A percentile compares a stretch with the other conserved stretches of the same genome.
These are phyloP conservation scores for Lactifluus echinatus DNA, from an alignment of 768 basidiomycete species.

Conservation along the genomic window DNA sequence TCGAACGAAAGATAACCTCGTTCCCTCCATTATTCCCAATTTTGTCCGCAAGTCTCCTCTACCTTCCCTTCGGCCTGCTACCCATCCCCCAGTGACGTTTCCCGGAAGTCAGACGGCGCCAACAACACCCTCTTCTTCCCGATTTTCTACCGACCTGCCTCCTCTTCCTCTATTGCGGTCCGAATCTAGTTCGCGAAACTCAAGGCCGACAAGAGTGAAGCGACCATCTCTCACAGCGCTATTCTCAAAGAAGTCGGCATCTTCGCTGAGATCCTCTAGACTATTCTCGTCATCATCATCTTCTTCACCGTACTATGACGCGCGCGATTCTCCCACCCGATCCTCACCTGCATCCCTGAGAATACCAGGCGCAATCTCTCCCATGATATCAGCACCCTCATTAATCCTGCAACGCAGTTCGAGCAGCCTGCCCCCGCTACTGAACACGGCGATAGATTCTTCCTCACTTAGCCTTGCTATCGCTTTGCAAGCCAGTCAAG, in stretches of 20 bases:
- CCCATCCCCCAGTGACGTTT: conserved; percentile 34
- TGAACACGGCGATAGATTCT: conserved; percentile 56
- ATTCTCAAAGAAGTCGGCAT: conserved; percentile 55
- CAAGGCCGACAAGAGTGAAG: conserved; percentile 36
- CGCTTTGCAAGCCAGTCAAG: conserved; percentile 21
- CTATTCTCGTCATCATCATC: conserved; percentile 28
- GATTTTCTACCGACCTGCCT: conserved; percentile 30
- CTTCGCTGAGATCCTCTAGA: conserved; percentile 33
- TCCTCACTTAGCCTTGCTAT: conserved; percentile 35
- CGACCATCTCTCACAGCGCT: conserved; percentile 63
- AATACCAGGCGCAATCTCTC: conserved; percentile 23
- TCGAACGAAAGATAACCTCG: conserved; percentile 26
- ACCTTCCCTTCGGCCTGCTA: conserved; percentile 13
- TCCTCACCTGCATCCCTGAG: conserved; percentile 9
- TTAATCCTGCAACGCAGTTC: conserved; percentile 45
- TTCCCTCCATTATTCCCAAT: conserved; percentile 26
- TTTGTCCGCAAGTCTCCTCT: conserved; percentile 23
- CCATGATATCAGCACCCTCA: conserved; percentile 29
- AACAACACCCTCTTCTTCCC: conserved; percentile 28
- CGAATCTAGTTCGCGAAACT: conserved; percentile 29
- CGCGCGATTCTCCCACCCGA: conserved; percentile 21
- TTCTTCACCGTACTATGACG: conserved; percentile 32
- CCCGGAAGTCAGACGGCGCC: conserved; percentile 31
- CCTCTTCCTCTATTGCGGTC: conserved; percentile 28
- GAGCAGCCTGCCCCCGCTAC: conserved; percentile 43